These are phyloP conservation scores for Candida taoyuanica DNA, from an alignment of 805 yeast species.

Conservation along the genomic window DNA sequence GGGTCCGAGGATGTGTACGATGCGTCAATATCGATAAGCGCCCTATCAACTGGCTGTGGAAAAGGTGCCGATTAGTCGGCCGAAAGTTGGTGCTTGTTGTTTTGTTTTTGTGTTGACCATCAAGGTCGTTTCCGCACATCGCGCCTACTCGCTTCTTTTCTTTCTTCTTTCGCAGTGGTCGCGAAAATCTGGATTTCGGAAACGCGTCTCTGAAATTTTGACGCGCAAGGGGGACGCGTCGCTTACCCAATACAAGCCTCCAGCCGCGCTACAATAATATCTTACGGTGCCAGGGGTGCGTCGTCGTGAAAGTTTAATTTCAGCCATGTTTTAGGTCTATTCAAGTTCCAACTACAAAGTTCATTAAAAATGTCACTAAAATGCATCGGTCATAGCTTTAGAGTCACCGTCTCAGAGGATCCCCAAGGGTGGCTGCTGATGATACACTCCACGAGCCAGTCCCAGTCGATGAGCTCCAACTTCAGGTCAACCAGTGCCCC, in stretches of 20 bases:
- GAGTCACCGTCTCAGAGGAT: slow-evolving; percentile 7
- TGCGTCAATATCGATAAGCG: too few relatives aligned
- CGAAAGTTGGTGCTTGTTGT: not conserved
- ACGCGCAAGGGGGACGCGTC: not conserved
- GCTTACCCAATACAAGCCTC: not conserved
- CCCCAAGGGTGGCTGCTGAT: slow-evolving; percentile 33
- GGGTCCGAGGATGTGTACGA: too few relatives aligned
- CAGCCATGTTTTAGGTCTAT: too few relatives aligned
- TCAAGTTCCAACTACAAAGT: too few relatives aligned
- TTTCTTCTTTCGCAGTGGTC: not conserved
- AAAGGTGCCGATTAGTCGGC: too few relatives aligned
- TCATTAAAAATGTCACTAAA: not conserved
- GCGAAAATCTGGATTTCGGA: not conserved
- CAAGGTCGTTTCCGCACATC: not conserved
- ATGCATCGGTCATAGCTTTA: not conserved
- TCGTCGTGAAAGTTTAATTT: too few relatives aligned
- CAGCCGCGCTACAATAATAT: not conserved
- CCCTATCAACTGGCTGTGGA: too few relatives aligned
- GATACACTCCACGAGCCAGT: slow-evolving; percentile 63
- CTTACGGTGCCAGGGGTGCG: too few relatives aligned
- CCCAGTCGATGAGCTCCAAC: slow-evolving; percentile 47
- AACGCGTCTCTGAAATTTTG: too few relatives aligned
- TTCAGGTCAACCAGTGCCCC: not conserved
- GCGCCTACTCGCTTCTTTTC: not conserved
- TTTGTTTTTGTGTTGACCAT: not conserved